Conservation (phyloP, 129 eudicot species). For the Arctium lappa region DNA sequence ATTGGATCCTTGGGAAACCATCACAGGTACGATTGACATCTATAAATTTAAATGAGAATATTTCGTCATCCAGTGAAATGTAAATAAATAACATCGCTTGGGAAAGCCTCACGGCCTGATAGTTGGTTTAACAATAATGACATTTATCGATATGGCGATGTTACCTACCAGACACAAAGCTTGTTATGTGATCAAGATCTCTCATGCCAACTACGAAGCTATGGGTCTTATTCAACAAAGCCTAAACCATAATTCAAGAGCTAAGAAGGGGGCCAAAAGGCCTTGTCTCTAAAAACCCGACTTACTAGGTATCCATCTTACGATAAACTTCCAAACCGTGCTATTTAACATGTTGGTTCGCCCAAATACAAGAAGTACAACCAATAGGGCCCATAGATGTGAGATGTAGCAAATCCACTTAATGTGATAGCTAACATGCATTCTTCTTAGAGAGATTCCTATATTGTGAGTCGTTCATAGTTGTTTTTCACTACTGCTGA, state of each 20-base stretch:
- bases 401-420: not conserved
- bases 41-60: constrained; percentile 23
- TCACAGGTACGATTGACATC: constrained; percentile 22
- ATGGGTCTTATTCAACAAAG: not conserved
- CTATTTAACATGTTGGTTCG: not conserved
- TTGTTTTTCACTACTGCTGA: not conserved
- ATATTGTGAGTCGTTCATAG: not conserved
- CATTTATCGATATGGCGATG: not conserved
- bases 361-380: not conserved
- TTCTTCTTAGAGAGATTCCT: not conserved
- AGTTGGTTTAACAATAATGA: not conserved
- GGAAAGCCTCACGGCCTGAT: not conserved
- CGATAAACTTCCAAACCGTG: too few relatives aligned
- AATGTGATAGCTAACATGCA: not conserved
- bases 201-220: not conserved
- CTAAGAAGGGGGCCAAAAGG: not conserved
- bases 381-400: not conserved
- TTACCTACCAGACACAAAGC: not conserved
- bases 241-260: too few relatives aligned
- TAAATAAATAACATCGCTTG: not conserved
- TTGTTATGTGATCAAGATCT: not conserved
- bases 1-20: constrained; percentile 26
- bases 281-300: not conserved
- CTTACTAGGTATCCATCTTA: too few relatives aligned
- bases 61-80: constrained; percentile 8